phyloP scores from a whole-genome alignment of 306 rosid species.

The Begonia peltatifolia region DNA sequence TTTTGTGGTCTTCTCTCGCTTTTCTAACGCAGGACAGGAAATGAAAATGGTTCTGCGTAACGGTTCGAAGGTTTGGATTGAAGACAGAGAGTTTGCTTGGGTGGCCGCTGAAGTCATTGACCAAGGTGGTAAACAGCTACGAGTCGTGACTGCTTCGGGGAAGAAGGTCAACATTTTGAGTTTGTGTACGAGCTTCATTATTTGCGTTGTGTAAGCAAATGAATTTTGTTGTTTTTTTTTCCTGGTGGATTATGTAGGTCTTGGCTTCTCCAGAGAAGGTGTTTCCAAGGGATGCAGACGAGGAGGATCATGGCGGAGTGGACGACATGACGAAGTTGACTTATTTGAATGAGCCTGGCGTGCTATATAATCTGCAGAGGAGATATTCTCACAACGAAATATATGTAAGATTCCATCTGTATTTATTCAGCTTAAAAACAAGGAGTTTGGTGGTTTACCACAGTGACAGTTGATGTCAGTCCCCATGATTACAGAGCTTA shows the following conservation, averaged over 20 bases:
- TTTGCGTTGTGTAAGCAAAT: not conserved
- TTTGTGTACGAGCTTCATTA: not conserved
- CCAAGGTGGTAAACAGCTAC: slow-evolving; percentile 28
- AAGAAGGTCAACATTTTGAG: slow-evolving; percentile 45
- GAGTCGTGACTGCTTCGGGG: slow-evolving; percentile 35
- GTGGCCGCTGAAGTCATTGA: slow-evolving; percentile 52
- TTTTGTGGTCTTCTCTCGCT: not conserved
- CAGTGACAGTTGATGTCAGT: too few relatives aligned
- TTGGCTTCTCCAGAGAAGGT: slow-evolving; percentile 37
- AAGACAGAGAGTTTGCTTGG: slow-evolving; percentile 63
- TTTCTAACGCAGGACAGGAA: slow-evolving; percentile 4
- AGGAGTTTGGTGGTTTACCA: too few relatives aligned
- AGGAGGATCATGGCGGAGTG: slow-evolving; percentile 89
- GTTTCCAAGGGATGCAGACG: slow-evolving; percentile 74
- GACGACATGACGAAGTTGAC: slow-evolving; percentile 89
- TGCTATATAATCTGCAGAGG: slow-evolving; percentile 74
- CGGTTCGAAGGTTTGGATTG: slow-evolving; percentile 90
- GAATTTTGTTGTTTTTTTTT: not conserved
- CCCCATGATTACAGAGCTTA: too few relatives aligned
- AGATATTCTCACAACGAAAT: slow-evolving; percentile 92
- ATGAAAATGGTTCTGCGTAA: slow-evolving; percentile 46
- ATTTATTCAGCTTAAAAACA: too few relatives aligned
- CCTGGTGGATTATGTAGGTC: slow-evolving; percentile 28
- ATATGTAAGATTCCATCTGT: slow-evolving; percentile 37
- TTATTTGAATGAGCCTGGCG: slow-evolving; percentile 95